A percentile compares a stretch with the other conserved stretches of the same genome.
phyloP scores from a whole-genome alignment of 257 asterid species.

The Solanum medicagineum region DNA sequence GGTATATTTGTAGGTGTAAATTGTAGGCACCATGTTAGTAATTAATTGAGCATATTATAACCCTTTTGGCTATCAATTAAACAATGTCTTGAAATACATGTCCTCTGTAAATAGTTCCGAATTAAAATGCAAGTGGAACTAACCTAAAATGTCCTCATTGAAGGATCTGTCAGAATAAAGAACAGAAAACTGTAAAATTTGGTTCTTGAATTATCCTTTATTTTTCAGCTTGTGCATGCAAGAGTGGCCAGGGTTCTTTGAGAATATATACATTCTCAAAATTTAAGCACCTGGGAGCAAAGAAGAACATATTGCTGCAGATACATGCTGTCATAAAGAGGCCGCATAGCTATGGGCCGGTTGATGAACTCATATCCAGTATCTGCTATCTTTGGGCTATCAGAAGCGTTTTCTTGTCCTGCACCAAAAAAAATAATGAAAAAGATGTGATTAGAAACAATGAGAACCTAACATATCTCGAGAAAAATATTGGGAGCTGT shows the following conservation, averaged over 20 bases:
- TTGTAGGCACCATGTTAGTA: no score
- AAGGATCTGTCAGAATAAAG: neutral
- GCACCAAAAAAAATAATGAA: constrained; percentile 5
- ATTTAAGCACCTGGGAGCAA: constrained; percentile 64
- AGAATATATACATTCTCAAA: neutral
- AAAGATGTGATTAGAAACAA: neutral
- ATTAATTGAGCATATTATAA: no score
- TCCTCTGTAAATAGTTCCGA: no score
- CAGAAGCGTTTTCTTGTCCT: constrained; percentile 24
- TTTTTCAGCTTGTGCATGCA: neutral
- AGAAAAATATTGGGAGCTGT: neutral
- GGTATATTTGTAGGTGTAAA: no score
- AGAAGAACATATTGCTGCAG: constrained; percentile 88
- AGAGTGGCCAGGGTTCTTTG: neutral
- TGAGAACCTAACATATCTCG: neutral
- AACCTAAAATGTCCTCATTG: neutral
- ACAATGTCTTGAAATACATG: no score
- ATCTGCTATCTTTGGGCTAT: constrained; percentile 15
- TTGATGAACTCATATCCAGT: constrained; percentile 43
- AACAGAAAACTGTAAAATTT: neutral
- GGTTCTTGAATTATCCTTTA: neutral
- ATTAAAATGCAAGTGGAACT: no score
- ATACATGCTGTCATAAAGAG: constrained; percentile 55
- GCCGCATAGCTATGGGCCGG: constrained; percentile 29
- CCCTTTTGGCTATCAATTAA: no score